Conservation (phyloP, 1,139 yeast genomes). For the Geotrichum citri-aurantii region DNA sequence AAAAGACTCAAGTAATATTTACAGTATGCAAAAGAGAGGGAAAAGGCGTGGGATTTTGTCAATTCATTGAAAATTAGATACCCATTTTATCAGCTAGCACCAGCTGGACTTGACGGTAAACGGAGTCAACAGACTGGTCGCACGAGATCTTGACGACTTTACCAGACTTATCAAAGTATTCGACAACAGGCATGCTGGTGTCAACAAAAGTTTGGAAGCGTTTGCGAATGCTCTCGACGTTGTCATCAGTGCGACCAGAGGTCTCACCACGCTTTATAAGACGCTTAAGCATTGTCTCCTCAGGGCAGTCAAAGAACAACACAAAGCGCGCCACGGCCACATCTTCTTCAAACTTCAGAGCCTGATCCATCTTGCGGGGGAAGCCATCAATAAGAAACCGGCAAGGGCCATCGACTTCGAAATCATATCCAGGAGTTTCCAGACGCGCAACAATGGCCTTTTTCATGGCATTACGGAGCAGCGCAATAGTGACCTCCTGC, state of each 20-base stretch:
- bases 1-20: background rate
- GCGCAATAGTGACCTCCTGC: constrained; percentile 85
- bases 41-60: background rate
- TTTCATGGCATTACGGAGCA: constrained; percentile 72
- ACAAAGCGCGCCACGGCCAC: constrained; percentile 54
- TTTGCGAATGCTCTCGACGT: constrained; percentile 81
- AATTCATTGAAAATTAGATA: background rate
- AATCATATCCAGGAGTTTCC: constrained; percentile 8
- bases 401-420: constrained; percentile 46
- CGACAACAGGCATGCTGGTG: constrained; percentile 92
- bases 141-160: constrained; percentile 78
- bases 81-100: constrained; percentile 14
- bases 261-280: constrained; percentile 89
- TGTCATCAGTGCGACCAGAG: constrained; percentile 90
- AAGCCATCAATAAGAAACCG: constrained; percentile 87
- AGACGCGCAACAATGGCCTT: constrained; percentile 36
- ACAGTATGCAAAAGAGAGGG: background rate
- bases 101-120: constrained; percentile 58
- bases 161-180: constrained; percentile 66
- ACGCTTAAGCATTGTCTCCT: constrained; percentile 76
- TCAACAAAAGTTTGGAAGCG: constrained; percentile 81
- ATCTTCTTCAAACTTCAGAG: constrained; percentile 77
- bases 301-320: constrained; percentile 92
- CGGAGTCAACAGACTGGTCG: constrained; percentile 73
- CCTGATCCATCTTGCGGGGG: constrained; percentile 98